These are phyloP conservation scores for Tolypocladium capitatum DNA, from an alignment of 2,329 filamentous ascomycete genomes.

Conservation along the genomic window DNA sequence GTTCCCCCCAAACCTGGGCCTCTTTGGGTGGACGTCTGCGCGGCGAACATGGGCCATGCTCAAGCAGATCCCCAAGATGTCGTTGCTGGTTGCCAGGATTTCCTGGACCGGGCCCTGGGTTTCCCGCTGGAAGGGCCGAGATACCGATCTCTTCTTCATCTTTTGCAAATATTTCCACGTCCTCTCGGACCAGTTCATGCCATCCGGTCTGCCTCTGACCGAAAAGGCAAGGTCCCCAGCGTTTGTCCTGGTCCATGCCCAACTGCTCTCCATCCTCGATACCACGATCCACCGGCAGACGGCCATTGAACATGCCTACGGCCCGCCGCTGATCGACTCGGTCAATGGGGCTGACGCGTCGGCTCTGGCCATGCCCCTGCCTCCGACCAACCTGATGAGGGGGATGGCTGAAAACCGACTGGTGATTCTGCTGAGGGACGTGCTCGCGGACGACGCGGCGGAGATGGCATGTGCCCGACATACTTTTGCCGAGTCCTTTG, in stretches of 20 bases:
- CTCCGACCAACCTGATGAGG: constrained; percentile 56
- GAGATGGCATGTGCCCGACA: constrained; percentile 36
- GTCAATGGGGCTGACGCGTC: constrained; percentile 49
- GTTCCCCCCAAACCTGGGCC: constrained; percentile 55
- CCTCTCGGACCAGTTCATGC: constrained; percentile 60
- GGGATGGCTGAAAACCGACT: constrained; percentile 83
- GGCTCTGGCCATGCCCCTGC: constrained; percentile 47
- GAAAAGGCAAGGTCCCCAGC: constrained; percentile 58
- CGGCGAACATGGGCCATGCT: constrained; percentile 40
- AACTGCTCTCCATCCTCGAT: constrained; percentile 67
- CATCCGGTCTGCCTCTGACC: constrained; percentile 34
- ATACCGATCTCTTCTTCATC: constrained; percentile 83
- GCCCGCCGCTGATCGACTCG: constrained; percentile 30
- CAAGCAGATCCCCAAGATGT: constrained; percentile 49
- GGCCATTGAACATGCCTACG: constrained; percentile 30
- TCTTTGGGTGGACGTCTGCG: constrained; percentile 42
- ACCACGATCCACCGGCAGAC: constrained; percentile 70
- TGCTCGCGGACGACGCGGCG: constrained; percentile 41
- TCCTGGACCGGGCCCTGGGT: constrained; percentile 79
- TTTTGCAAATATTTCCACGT: constrained; percentile 84
- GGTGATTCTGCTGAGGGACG: constrained; percentile 68
- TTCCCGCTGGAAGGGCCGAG: constrained; percentile 71
- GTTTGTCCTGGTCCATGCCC: constrained; percentile 68
- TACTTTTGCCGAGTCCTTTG: constrained; percentile 66
- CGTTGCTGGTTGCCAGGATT: constrained; percentile 58